A percentile compares a stretch with the other conserved stretches of the same genome.
phyloP scores from a whole-genome alignment of 1,284 basidiomycete genomes.

The Fomes fomentarius region DNA sequence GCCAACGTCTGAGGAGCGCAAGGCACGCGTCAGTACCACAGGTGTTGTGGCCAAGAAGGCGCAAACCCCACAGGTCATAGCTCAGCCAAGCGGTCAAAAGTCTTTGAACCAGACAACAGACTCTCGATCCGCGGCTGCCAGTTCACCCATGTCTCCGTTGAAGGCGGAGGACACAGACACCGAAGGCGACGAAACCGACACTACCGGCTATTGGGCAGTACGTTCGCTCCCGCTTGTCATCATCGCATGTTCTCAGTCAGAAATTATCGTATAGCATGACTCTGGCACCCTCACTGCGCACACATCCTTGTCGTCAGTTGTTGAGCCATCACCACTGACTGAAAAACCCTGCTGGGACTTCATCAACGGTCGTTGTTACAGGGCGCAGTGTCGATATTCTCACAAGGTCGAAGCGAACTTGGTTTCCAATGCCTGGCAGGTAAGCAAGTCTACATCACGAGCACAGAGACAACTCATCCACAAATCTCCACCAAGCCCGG shows the following conservation, averaged over 20 bases:
- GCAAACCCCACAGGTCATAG: neutral
- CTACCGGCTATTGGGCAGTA: constrained; percentile 8
- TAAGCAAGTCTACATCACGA: neutral
- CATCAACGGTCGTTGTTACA: constrained; percentile 5
- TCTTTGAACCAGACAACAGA: too few relatives aligned
- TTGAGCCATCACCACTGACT: neutral
- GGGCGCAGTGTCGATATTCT: constrained; percentile 9
- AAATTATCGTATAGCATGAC: neutral
- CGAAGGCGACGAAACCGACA: constrained; percentile 2
- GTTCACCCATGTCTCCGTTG: too few relatives aligned
- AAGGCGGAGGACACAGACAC: neutral
- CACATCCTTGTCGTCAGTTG: constrained; percentile 5
- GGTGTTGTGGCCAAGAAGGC: too few relatives aligned
- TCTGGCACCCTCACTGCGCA: constrained; percentile 3
- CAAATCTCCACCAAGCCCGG: neutral
- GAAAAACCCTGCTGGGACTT: constrained; percentile 4
- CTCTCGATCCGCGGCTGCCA: too few relatives aligned
- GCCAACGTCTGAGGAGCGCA: too few relatives aligned
- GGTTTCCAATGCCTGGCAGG: neutral
- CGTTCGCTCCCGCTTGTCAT: too few relatives aligned
- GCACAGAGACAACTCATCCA: too few relatives aligned
- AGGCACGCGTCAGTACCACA: neutral
- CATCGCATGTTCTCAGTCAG: neutral
- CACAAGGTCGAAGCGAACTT: constrained; percentile 4
- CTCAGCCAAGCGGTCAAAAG: neutral